phyloP scores from a whole-genome alignment of 805 yeast genomes.

The Ogataea ramenticola region DNA sequence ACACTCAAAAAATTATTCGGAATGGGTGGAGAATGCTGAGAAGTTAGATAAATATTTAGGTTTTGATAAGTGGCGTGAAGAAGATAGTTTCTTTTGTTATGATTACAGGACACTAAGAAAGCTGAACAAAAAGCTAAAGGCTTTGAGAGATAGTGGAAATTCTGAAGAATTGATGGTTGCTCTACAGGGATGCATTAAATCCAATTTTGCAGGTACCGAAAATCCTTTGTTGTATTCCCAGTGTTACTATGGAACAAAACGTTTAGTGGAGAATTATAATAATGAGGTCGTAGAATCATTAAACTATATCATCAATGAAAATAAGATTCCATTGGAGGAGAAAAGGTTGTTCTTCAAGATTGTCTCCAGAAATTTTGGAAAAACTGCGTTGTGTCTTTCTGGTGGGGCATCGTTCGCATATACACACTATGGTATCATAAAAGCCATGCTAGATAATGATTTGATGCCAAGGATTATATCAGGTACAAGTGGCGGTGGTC shows the following conservation, averaged over 20 bases:
- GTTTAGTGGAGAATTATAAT: constrained; percentile 47
- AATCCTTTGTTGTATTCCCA: constrained; percentile 66
- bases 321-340: constrained; percentile 27
- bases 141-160: constrained; percentile 23
- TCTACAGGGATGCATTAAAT: constrained; percentile 59
- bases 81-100: constrained; percentile 57
- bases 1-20: constrained; percentile 42
- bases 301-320: constrained; percentile 33
- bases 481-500: constrained; percentile 80
- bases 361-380: constrained; percentile 59
- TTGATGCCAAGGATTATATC: constrained; percentile 60
- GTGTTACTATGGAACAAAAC: constrained; percentile 68
- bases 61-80: constrained; percentile 55
- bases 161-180: constrained; percentile 44
- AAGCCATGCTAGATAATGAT: constrained; percentile 62
- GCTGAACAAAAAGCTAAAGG: constrained; percentile 35
- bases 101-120: constrained; percentile 54
- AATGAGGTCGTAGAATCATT: constrained; percentile 43
- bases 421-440: constrained; percentile 69
- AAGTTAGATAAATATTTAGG: constrained; percentile 50
- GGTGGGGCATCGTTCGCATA: constrained; percentile 81
- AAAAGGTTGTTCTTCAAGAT: constrained; percentile 50
- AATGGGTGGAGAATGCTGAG: constrained; percentile 57
- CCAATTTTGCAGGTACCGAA: constrained; percentile 75
- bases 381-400: constrained; percentile 61